Evolutionary conservation across 441 rosid species (phyloP).

Genomic region (Mallotus japonicus): DNA sequence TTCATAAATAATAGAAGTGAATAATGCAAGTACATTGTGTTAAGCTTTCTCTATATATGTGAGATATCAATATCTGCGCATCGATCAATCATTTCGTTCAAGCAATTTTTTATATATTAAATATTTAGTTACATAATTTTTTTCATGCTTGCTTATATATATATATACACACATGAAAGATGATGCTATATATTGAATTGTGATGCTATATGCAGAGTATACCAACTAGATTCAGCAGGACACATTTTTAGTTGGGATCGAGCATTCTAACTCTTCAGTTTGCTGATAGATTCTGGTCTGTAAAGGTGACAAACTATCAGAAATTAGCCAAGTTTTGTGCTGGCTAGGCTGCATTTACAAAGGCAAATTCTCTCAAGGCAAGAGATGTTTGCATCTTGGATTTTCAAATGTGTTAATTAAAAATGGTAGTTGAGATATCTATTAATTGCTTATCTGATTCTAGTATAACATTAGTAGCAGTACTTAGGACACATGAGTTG

Average conservation of each 20-base stretch:
- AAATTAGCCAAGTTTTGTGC: not conserved
- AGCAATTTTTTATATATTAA: too few relatives aligned
- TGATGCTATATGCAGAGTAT: slow-evolving; percentile 13
- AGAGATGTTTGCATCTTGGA: slow-evolving; percentile 28
- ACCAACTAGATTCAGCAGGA: slow-evolving; percentile 15
- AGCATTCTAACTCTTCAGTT: slow-evolving; percentile 5
- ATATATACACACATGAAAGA: too few relatives aligned
- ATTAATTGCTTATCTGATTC: not conserved
- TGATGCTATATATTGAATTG: too few relatives aligned
- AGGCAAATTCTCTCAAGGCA: slow-evolving; percentile 21
- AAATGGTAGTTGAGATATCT: too few relatives aligned
- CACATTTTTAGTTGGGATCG: not conserved
- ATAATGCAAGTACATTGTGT: not conserved
- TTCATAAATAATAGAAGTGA: not conserved
- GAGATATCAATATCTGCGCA: too few relatives aligned
- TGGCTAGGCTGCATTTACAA: slow-evolving; percentile 25
- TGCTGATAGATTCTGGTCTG: slow-evolving; percentile 22
- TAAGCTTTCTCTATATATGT: not conserved
- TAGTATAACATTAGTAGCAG: not conserved
- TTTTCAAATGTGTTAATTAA: not conserved
- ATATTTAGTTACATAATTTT: too few relatives aligned
- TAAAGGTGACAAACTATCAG: not conserved
- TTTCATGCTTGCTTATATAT: too few relatives aligned
- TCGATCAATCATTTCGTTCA: too few relatives aligned
- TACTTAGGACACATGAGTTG: not conserved